phyloP scores from a whole-genome alignment of 202 grass and related monocot species.

The Schoenoplectus triqueter region DNA sequence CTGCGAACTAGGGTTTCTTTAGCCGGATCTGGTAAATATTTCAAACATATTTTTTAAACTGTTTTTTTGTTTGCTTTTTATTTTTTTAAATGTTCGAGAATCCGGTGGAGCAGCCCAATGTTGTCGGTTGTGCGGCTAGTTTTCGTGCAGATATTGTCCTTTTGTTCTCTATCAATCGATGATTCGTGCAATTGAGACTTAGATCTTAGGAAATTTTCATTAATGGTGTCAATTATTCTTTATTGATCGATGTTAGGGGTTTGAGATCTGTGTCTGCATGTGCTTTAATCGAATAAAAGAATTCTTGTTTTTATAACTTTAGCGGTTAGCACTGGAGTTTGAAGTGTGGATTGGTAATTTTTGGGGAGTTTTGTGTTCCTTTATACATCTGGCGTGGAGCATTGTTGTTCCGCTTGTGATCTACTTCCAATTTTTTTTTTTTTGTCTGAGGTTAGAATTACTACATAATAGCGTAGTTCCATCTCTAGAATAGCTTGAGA shows the following conservation, averaged over 20 bases:
- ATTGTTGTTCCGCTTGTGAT: constrained; percentile 11
- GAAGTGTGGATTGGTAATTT: constrained; percentile 16
- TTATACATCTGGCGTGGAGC: background rate
- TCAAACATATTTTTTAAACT: constrained; percentile 25
- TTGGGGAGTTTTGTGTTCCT: constrained; percentile 25
- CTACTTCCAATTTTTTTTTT: background rate
- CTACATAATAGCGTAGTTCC: background rate
- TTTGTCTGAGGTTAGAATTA: background rate
- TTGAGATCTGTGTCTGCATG: constrained; percentile 8
- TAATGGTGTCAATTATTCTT: constrained; percentile 34
- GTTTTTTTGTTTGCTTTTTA: constrained; percentile 30
- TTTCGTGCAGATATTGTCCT: background rate
- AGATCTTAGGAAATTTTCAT: constrained; percentile 51
- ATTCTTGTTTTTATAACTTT: background rate
- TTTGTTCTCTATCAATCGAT: constrained; percentile 41
- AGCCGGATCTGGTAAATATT: constrained; percentile 49
- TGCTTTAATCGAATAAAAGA: constrained; percentile 18
- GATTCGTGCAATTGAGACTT: constrained; percentile 35
- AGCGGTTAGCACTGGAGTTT: background rate
- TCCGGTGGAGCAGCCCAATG: constrained; percentile 43
- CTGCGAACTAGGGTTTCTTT: constrained; percentile 41
- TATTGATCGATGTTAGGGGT: constrained; percentile 42
- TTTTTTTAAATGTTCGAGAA: constrained; percentile 11
- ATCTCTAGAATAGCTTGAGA: background rate
- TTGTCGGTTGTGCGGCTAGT: constrained; percentile 47